Percentiles rank a stretch among this genome's conserved stretches.
Evolutionary conservation across 2,329 filamentous ascomycete genomes (phyloP).

Genomic region (Bipolaris victoriae): DNA sequence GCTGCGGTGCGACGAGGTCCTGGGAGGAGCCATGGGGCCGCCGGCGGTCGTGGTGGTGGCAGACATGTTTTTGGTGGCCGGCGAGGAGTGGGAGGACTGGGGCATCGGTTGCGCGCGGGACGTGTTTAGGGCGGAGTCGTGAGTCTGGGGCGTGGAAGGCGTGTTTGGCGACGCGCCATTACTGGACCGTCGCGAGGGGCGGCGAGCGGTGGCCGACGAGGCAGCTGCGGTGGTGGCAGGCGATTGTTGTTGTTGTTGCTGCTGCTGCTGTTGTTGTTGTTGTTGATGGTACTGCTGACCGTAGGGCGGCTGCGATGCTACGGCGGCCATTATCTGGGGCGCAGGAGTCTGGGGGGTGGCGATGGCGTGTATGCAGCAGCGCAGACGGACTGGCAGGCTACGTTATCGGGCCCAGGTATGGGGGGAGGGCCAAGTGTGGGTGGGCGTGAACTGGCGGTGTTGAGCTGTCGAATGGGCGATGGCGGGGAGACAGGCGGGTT

Average conservation of each 20-base stretch:
- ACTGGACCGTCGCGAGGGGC: slow-evolving; percentile 44
- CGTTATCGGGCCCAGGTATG: slow-evolving; percentile 12
- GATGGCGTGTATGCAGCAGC: slow-evolving; percentile 6
- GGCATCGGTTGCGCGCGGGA: slow-evolving; percentile 50
- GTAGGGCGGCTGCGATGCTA: slow-evolving; percentile 44
- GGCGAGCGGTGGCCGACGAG: slow-evolving; percentile 47
- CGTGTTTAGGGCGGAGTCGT: slow-evolving; percentile 47
- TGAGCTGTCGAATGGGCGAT: slow-evolving; percentile 26
- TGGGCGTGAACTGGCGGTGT: slow-evolving; percentile 18
- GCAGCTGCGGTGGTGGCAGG: slow-evolving; percentile 28
- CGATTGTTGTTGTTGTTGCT: background rate
- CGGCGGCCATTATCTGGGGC: slow-evolving; percentile 45
- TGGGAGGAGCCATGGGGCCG: slow-evolving; percentile 74
- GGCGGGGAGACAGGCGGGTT: slow-evolving; percentile 19
- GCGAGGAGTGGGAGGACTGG: slow-evolving; percentile 47
- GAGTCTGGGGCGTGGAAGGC: slow-evolving; percentile 43
- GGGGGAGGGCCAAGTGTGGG: slow-evolving; percentile 17
- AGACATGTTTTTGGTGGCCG: slow-evolving; percentile 57
- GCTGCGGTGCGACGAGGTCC: slow-evolving; percentile 76
- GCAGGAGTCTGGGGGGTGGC: background rate
- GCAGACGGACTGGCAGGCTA: slow-evolving; percentile 9
- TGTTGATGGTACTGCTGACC: slow-evolving; percentile 44
- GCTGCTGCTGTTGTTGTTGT: slow-evolving; percentile 9
- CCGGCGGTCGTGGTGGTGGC: slow-evolving; percentile 59
- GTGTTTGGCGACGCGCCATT: slow-evolving; percentile 52